Percentiles rank a stretch among this genome's conserved stretches.
phyloP scores from a whole-genome alignment of 441 rosid species.

The Hura crepitans region DNA sequence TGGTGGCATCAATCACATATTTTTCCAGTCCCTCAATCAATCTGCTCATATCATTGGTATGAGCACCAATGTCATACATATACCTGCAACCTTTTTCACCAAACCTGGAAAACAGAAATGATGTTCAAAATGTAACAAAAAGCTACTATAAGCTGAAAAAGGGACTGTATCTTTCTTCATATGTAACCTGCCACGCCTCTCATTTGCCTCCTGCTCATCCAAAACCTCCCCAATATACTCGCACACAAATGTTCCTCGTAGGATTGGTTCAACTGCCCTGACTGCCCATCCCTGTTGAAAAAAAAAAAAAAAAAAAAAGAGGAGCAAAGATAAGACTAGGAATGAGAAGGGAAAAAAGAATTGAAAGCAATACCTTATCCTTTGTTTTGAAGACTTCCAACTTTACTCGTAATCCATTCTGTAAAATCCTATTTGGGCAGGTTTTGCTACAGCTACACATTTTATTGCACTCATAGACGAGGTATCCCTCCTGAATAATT shows the following conservation, averaged over 20 bases:
- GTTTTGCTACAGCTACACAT: conserved; percentile 68
- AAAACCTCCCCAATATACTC: conserved; percentile 85
- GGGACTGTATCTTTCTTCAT: conserved; percentile 15
- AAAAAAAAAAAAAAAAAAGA: conserved; percentile 10
- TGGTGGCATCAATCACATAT: conserved; percentile 74
- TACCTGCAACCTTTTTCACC: conserved; percentile 55
- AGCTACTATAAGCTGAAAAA: conserved; percentile 3
- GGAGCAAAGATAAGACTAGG: too few relatives aligned
- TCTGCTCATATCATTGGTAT: conserved; percentile 77
- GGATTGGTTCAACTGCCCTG: conserved; percentile 80
- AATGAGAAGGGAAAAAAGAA: conserved; percentile 12
- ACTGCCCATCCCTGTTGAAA: conserved; percentile 85
- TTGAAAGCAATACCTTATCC: conserved; percentile 54
- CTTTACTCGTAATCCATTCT: conserved; percentile 69
- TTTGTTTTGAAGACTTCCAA: conserved; percentile 79
- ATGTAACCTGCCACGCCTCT: conserved; percentile 64
- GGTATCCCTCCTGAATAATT: conserved; percentile 92
- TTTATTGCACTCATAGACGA: conserved; percentile 92
- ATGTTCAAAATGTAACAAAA: conserved; percentile 12
- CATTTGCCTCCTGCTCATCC: conserved; percentile 61
- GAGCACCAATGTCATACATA: conserved; percentile 60
- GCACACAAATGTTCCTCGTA: conserved; percentile 80
- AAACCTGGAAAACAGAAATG: conserved; percentile 49
- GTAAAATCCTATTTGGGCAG: conserved; percentile 91
- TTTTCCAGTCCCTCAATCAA: conserved; percentile 55